Evolutionary conservation across 1,284 basidiomycete species (phyloP).

Genomic region (Athelia psychrophila): DNA sequence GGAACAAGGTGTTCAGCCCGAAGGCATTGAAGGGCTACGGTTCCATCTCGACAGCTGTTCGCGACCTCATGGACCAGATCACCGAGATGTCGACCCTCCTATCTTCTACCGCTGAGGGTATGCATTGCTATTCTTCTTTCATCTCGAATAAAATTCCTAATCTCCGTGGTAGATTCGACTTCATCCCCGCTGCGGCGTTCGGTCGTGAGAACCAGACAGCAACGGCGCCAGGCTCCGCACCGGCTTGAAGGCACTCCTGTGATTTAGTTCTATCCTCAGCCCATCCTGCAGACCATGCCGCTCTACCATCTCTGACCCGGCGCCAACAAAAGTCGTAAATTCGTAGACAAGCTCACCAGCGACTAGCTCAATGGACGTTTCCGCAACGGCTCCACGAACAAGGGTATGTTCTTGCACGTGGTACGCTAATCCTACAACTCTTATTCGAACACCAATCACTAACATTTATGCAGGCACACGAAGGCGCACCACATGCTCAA

Average conservation of each 20-base stretch:
- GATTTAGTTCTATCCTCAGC: constrained; percentile 18
- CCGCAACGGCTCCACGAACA: constrained; percentile 31
- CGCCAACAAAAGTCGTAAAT: constrained; percentile 6
- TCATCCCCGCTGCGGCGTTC: neutral
- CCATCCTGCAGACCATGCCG: constrained; percentile 37
- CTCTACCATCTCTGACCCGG: constrained; percentile 16
- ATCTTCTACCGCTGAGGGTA: neutral
- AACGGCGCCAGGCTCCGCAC: neutral
- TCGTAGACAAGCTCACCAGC: neutral
- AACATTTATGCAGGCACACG: neutral
- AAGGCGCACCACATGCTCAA: neutral
- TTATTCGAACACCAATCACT: neutral
- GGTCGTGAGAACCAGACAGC: neutral
- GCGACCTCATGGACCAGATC: constrained; percentile 19
- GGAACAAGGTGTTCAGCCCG: constrained; percentile 23
- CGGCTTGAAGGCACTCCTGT: neutral
- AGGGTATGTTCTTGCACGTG: constrained; percentile 48
- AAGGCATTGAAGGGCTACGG: constrained; percentile 21
- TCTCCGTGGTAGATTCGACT: neutral
- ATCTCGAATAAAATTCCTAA: too few species aligned
- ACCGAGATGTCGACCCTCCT: neutral
- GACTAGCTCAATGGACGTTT: constrained; percentile 26
- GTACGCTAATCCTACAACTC: constrained; percentile 17
- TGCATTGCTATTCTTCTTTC: neutral
- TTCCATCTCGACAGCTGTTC: constrained; percentile 15